Base-by-base conservation (phyloP, 108 stramenopile genomes). In the Nannochloropsis salina region DNA sequence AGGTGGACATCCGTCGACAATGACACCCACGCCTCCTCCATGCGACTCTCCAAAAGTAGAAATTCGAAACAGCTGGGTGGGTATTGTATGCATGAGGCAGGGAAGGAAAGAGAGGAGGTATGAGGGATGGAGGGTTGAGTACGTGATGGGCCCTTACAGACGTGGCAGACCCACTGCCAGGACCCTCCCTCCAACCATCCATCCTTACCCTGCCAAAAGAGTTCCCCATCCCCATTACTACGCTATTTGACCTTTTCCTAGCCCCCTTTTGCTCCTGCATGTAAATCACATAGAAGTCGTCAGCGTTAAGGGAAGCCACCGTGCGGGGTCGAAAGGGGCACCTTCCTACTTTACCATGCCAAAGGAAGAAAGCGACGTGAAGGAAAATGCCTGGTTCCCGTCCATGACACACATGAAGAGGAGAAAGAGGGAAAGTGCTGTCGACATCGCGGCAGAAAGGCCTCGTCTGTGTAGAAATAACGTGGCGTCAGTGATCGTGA, bases 11-110 rank as follows among this genome's bases (percentile, higher is more conserved):
- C 98, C 98, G 91, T 99, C 99, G 20, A 99, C 86, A 12, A 91
- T 94, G 11, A 97, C 97, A 85, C 99, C 99, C 15, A 99, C 97
- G 42, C 95, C 97, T 44, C 95, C 96, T 3, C 97, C 97, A 87
- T 99, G 99, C 45, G 96, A 97, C 92, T 99, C 99, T 31, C 98
- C 99, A 93, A 95, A 99, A 22, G 99, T 98, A 80, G 96, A 96
- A 83, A 98, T 97, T 83, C 97, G 95, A 87, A 99, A 98, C 84
- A 95, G 85, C 12, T 94, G 47, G 12, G 31, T 31, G 31, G 47
- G 47, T 15, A 51, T 12, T 10, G 1, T 10, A 31, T 31, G 0
- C 31, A 31, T 31, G 31, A 31, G 15, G 15, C 47, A 15, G 47
- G 61, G 61, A 3, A n/a, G 61, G n/a, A n/a, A n/a, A 15, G 47